Conservation (phyloP, 2,329 filamentous ascomycete species). For the Ascosphaera apis region DNA sequence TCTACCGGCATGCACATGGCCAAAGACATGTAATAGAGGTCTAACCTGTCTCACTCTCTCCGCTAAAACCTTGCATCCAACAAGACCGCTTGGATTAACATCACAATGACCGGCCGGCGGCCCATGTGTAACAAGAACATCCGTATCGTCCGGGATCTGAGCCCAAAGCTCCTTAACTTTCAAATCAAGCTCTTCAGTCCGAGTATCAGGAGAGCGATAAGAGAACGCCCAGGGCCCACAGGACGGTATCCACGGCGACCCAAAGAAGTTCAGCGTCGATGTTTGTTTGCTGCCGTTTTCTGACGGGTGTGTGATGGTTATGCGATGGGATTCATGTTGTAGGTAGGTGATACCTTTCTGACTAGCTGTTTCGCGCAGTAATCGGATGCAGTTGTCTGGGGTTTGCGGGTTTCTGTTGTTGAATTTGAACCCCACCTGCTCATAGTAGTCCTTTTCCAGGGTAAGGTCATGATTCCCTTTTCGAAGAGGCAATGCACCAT, state of each 20-base stretch:
- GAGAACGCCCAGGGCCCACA: conserved; percentile 31
- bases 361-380: conserved; percentile 11
- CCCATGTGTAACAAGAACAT: conserved; percentile 34
- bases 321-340: conserved; percentile 22
- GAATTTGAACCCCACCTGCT: conserved; percentile 17
- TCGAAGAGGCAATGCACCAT: neutral
- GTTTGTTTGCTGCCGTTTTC: conserved; percentile 21
- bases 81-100: conserved; percentile 10
- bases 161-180: conserved; percentile 24
- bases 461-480: conserved; percentile 36
- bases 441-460: conserved; percentile 27
- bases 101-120: conserved; percentile 30
- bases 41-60: conserved; percentile 14
- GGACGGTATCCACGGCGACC: conserved; percentile 30
- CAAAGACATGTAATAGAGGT: conserved; percentile 30
- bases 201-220: conserved; percentile 14
- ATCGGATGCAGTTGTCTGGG: conserved; percentile 19
- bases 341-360: conserved; percentile 24
- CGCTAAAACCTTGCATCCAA: conserved; percentile 26
- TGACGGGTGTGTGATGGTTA: conserved; percentile 20
- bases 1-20: conserved; percentile 35
- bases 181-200: conserved; percentile 6
- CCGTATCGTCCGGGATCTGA: conserved; percentile 26
- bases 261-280: conserved; percentile 29
- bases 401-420: conserved; percentile 24